Conservation (phyloP, 768 basidiomycete genomes). For the Boletus speciosus region DNA sequence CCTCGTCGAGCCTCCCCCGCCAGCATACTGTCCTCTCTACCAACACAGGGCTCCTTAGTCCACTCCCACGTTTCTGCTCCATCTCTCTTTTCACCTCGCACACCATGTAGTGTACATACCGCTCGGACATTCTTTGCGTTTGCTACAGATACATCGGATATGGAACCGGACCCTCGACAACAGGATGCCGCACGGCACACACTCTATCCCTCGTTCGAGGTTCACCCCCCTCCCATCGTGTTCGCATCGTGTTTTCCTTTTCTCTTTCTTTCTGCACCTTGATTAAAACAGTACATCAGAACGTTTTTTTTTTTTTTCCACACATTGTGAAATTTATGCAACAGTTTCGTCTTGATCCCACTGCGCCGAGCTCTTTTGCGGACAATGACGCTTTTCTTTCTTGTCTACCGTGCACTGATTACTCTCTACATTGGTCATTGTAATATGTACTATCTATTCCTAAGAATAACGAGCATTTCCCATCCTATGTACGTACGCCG, state of each 20-base stretch:
- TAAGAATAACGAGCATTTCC: neutral
- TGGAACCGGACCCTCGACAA: neutral
- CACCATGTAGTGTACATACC: constrained; percentile 2
- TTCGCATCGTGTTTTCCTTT: neutral
- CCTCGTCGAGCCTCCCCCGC: constrained; percentile 26
- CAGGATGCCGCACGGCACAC: constrained; percentile 1
- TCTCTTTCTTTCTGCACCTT: neutral
- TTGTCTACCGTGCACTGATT: too few species aligned
- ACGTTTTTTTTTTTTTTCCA: too few species aligned
- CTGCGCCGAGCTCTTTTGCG: too few species aligned
- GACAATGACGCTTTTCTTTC: too few species aligned
- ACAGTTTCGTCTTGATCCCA: too few species aligned
- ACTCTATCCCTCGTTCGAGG: neutral
- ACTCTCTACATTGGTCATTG: neutral
- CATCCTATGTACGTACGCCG: neutral
- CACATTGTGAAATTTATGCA: too few species aligned
- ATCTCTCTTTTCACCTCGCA: neutral
- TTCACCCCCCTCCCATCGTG: neutral
- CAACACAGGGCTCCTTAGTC: constrained; percentile 2
- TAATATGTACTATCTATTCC: neutral
- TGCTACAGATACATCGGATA: neutral
- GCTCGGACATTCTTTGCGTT: neutral
- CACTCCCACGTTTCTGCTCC: neutral
- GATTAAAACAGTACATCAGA: neutral
- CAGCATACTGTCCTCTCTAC: constrained; percentile 19